Conservation (phyloP, 176 grass and related monocot species). For the Lolium perenne region DNA sequence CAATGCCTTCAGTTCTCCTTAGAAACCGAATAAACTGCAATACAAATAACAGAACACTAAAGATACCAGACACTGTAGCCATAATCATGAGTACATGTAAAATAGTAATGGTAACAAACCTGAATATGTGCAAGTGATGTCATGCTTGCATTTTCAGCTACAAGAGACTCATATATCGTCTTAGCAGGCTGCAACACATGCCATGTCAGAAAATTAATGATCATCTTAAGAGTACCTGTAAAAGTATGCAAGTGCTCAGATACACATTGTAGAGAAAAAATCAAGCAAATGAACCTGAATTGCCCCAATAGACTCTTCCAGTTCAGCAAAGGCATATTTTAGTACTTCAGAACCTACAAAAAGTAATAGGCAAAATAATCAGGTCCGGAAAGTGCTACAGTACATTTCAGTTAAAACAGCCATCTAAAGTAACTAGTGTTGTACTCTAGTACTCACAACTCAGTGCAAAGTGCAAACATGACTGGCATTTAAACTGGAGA, state of each 20-base stretch:
- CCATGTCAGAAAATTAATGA: conserved; percentile 38
- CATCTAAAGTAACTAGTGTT: neutral
- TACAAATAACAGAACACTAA: conserved; percentile 40
- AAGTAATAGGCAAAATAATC: conserved; percentile 19
- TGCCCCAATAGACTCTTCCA: conserved; percentile 89
- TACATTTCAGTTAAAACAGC: conserved; percentile 26
- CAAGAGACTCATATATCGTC: conserved; percentile 84
- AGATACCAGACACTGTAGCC: conserved; percentile 20
- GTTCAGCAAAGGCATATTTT: conserved; percentile 91
- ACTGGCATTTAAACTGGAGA: conserved; percentile 9
- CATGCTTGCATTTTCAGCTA: conserved; percentile 57
- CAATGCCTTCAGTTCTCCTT: conserved; percentile 95
- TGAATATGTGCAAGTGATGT: conserved; percentile 86
- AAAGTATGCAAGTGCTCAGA: conserved; percentile 26
- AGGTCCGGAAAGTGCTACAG: neutral
- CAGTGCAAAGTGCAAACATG: conserved; percentile 30
- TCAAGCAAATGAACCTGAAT: conserved; percentile 64
- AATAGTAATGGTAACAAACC: conserved; percentile 48
- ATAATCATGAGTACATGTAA: conserved; percentile 31
- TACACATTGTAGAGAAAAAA: conserved; percentile 16
- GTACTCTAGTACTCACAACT: conserved; percentile 12
- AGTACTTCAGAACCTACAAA: conserved; percentile 86
- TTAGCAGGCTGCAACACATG: conserved; percentile 70
- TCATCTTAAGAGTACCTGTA: conserved; percentile 9
- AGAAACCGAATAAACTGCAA: conserved; percentile 86